Evolutionary conservation across 2,329 filamentous ascomycete species (phyloP), one percentile per base, ranked within the genome.

Genomic region (Colletotrichum magnum): DNA sequence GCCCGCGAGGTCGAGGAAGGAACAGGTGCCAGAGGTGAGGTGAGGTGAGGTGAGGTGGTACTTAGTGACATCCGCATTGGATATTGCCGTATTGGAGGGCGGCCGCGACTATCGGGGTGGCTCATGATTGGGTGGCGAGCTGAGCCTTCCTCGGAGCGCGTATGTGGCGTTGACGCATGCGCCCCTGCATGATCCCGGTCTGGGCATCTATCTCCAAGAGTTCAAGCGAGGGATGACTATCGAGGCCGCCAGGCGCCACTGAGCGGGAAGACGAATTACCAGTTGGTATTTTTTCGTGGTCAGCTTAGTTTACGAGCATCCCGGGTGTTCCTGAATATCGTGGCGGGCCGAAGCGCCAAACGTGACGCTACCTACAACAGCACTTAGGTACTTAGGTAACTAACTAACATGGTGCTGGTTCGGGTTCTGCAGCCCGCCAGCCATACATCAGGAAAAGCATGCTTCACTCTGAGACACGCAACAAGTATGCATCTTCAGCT

Each of bases 71-170:
- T 36, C 32, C 9, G 9, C 10, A 36, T 36, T 36, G 32, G 32
- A 7, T 36, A 10, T 36, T 36, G 32, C 32, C 32, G 7, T 36
- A 36, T 24, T 24, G 32, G 10, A 18, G 32, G 4, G 50, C 12
- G 47, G 24, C 21, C 28, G 18, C 58, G 58, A 12, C 16, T 41
- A 39, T 47, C 9, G 26, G 43, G 32, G 48, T 54, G 59, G 59
- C 59, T 62, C n/a, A 47, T 54, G 58, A 54, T 62, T 62, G 59
- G 59, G 59, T 54, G 50, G 59, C 50, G 39, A 62, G 39, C n/a
- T 54, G 39, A 47, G 59, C 59, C 59, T 36, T 62, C 36, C 16
- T 4, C n/a, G 50, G 18, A 53, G 59, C 36, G 59, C 59, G 50
- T 54, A 28, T 10, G 32, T 24, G 21, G 2, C 21, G 9, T 18